Percentiles rank a stretch among this genome's conserved stretches.
Evolutionary conservation across 352 stramenopile species (phyloP).

Genomic region (Phytophthora chlamydospora): DNA sequence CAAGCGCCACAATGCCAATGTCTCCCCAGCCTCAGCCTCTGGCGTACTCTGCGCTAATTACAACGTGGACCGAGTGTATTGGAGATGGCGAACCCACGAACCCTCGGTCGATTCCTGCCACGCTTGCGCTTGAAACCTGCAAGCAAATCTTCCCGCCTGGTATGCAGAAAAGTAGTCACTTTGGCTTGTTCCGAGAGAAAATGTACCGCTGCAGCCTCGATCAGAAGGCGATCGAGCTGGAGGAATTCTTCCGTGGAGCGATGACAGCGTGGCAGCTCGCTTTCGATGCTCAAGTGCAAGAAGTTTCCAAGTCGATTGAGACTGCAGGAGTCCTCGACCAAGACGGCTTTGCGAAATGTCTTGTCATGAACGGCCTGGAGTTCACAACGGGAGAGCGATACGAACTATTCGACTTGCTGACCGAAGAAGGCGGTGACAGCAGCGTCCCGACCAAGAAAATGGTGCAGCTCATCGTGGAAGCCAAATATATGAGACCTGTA

Average conservation of each 20-base stretch:
- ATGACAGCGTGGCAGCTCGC: conserved; percentile 54
- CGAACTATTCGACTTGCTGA: conserved; percentile 63
- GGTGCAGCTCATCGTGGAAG: conserved; percentile 40
- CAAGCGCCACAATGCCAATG: neutral
- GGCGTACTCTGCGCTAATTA: conserved; percentile 50
- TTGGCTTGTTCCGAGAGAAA: conserved; percentile 40
- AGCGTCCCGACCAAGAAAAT: conserved; percentile 40
- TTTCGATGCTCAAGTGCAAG: conserved; percentile 40
- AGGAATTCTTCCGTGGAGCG: conserved; percentile 41
- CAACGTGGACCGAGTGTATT: conserved; percentile 67
- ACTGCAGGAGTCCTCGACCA: conserved; percentile 37
- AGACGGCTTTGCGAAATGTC: conserved; percentile 43
- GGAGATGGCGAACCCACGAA: conserved; percentile 56
- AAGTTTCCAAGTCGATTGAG: conserved; percentile 34
- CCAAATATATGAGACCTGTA: conserved; percentile 28
- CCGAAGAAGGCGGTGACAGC: conserved; percentile 40
- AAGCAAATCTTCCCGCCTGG: conserved; percentile 43
- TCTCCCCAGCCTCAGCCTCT: conserved; percentile 25
- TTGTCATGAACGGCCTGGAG: conserved; percentile 45
- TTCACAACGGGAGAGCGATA: conserved; percentile 60
- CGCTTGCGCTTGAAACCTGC: conserved; percentile 51
- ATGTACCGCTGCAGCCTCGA: conserved; percentile 48
- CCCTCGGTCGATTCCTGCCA: conserved; percentile 23
- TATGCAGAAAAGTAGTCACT: conserved; percentile 47
- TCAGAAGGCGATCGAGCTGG: conserved; percentile 49